phyloP scores from a whole-genome alignment of 1,139 yeast genomes.

The Pichia sp. region DNA sequence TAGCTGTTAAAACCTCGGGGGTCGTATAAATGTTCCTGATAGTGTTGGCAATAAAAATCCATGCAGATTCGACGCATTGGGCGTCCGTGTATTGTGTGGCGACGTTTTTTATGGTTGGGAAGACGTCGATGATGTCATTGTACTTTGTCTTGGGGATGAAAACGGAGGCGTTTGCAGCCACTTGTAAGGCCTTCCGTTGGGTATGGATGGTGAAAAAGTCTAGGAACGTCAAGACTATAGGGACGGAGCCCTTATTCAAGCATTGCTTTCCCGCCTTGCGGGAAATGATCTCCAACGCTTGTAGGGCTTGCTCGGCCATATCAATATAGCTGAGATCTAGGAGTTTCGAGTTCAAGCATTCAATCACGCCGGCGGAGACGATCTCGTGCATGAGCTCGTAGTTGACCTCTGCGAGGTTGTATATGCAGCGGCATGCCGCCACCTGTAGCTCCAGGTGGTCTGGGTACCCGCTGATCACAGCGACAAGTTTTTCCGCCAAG shows the following conservation, averaged over 20 bases:
- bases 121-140: slow-evolving; percentile 48
- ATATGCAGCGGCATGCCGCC: slow-evolving; percentile 80
- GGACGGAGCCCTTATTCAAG: slow-evolving; percentile 56
- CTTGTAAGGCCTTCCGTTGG: slow-evolving; percentile 74
- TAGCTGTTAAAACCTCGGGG: slow-evolving; percentile 43
- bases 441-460: slow-evolving; percentile 76
- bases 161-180: slow-evolving; percentile 73
- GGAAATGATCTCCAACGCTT: slow-evolving; percentile 67
- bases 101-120: slow-evolving; percentile 59
- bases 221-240: slow-evolving; percentile 65
- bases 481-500: slow-evolving; percentile 53
- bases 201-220: slow-evolving; percentile 90
- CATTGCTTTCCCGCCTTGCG: slow-evolving; percentile 50
- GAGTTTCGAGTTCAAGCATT: slow-evolving; percentile 61
- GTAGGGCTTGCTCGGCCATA: slow-evolving; percentile 86
- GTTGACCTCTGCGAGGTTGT: slow-evolving; percentile 75
- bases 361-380: slow-evolving; percentile 63
- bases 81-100: slow-evolving; percentile 58
- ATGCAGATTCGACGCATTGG: slow-evolving; percentile 62
- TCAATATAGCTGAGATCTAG: slow-evolving; percentile 81
- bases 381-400: slow-evolving; percentile 63
- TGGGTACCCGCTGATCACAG: slow-evolving; percentile 54
- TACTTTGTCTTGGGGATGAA: slow-evolving; percentile 45
- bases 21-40: slow-evolving; percentile 48
- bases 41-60: slow-evolving; percentile 63